Evolutionary conservation across 257 asterid species (phyloP), one percentile per base, ranked within the genome.

Genomic region (Salvia miltiorrhiza): DNA sequence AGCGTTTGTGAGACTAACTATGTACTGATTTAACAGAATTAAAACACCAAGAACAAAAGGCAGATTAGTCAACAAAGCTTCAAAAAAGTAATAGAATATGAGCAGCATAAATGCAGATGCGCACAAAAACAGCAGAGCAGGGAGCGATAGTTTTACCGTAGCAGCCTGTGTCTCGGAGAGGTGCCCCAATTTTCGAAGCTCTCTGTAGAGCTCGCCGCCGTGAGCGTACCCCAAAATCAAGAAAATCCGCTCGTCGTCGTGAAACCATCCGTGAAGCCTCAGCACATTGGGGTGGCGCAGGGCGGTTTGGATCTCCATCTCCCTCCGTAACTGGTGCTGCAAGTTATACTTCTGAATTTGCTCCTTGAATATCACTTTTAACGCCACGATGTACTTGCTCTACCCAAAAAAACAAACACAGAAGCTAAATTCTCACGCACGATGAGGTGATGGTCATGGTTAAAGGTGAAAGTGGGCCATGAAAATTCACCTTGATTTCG

Each of bases 251-350:
- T 86, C 87, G 0, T 70, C 80, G 21, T 94, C 99, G 13, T 89
- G 93, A 63, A 91, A 94, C 99, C 99, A 94, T n/a, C 99, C 99
- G 64, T 75, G 82, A 9, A 94, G 85, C 49, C 93, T 78, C 73
- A 94, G 75, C 43, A 94, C 87, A 45, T 91, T 94, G 2, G 97
- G 97, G 65, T 89, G 99, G 12, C 83, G 81, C 65, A 89, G 96
- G 77, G 75, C 68, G 12, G 77, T 83, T 39, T 94, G 98, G 65
- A 94, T 94, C 83, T 89, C 95, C 98, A 94, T 89, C 68, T 94
- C 99, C 78, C 99, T 86, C 67, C 79, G 73, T 71, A 94, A 67
- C 73, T 94, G 99, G 72, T 89, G 88, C 54, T 83, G 84, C 81
- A 94, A 71, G 63, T 80, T 75, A 78, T 91, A 87, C 84, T 89